Percentiles rank a stretch among this genome's conserved stretches.
phyloP scores from a whole-genome alignment of 2,329 filamentous ascomycete species.

The Talaromyces albobiverticillius region DNA sequence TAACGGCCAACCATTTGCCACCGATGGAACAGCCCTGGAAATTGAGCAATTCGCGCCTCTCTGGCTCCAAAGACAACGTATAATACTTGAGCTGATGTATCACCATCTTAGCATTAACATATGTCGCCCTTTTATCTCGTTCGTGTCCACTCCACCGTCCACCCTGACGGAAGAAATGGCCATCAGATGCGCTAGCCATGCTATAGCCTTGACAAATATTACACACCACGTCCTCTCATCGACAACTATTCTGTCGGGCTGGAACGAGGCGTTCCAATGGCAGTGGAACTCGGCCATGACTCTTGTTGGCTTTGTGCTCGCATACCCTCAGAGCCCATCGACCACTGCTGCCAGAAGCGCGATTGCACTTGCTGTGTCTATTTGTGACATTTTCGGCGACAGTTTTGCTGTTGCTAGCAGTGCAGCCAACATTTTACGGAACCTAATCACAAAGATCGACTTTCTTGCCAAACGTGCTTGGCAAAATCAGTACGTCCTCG shows the following conservation, averaged over 20 bases:
- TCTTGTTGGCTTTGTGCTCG: constrained; percentile 42
- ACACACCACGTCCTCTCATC: constrained; percentile 33
- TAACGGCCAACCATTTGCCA: constrained; percentile 35
- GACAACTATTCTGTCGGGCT: constrained; percentile 35
- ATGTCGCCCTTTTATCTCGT: constrained; percentile 42
- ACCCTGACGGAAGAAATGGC: constrained; percentile 25
- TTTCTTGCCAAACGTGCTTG: constrained; percentile 17
- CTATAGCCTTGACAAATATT: constrained; percentile 38
- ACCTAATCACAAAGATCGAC: constrained; percentile 29
- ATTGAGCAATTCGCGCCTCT: constrained; percentile 37
- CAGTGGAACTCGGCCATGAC: constrained; percentile 44
- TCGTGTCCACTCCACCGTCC: constrained; percentile 17
- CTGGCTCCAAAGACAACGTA: constrained; percentile 44
- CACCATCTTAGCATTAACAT: constrained; percentile 38
- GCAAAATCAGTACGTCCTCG: background rate
- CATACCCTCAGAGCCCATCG: constrained; percentile 31
- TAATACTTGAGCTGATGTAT: constrained; percentile 43
- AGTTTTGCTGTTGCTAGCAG: constrained; percentile 33
- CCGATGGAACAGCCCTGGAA: constrained; percentile 32
- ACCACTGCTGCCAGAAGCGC: constrained; percentile 30
- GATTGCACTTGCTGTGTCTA: constrained; percentile 32
- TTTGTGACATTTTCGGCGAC: constrained; percentile 36
- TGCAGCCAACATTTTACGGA: constrained; percentile 33
- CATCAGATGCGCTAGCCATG: constrained; percentile 31
- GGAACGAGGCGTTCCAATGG: constrained; percentile 42